Base-by-base conservation (phyloP, 768 basidiomycete genomes). In the Auriscalpium microsporum region DNA sequence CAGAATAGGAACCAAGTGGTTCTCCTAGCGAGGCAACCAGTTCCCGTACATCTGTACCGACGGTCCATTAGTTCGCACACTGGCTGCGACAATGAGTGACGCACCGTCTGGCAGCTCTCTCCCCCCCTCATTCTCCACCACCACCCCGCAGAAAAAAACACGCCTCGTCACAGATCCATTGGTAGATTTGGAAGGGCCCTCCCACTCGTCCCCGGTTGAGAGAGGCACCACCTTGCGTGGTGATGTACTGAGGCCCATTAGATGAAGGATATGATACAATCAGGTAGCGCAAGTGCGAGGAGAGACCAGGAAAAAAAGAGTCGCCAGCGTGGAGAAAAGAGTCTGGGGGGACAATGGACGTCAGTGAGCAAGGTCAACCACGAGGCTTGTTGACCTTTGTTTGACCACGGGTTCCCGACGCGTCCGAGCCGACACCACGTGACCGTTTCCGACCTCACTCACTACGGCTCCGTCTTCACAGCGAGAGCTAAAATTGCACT, bases 61-160 rank as follows among this genome's bases (percentile, higher is more conserved):
- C 16, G 48, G 50, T 13, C 45, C 44, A 23, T 37, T 42, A 37
- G 9, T 11, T 14, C 10, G 35, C 34, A 48, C 28, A 28, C 14
- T 8, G 35, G 28, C 5, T n/a, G 48, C 37, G 53, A 10, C 17
- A 33, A 23, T 48, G 47, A 13, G 21, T 19, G 9, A 67, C 69
- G 64, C 67, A 84, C 88, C 87, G 69, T 84, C 81, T 40, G 83
- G 78, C 50, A 89, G 77, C 56, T 81, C 76, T 62, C 75, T 79
- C 7, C 86, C 87, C 60, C 80, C 77, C 59, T 86, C 86, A 51
- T 83, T 84, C 71, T 96, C 92, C 34, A 95, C 85, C 13, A 95
- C 89, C 17, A 95, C 88, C 45, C 89, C 90, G 65, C 88, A 90
- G 66, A 87, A 87, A 69, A 94, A 95, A 23, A 86, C 88, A 66